phyloP scores from a whole-genome alignment of 768 basidiomycete species.

The Hebeloma cylindrosporum region DNA sequence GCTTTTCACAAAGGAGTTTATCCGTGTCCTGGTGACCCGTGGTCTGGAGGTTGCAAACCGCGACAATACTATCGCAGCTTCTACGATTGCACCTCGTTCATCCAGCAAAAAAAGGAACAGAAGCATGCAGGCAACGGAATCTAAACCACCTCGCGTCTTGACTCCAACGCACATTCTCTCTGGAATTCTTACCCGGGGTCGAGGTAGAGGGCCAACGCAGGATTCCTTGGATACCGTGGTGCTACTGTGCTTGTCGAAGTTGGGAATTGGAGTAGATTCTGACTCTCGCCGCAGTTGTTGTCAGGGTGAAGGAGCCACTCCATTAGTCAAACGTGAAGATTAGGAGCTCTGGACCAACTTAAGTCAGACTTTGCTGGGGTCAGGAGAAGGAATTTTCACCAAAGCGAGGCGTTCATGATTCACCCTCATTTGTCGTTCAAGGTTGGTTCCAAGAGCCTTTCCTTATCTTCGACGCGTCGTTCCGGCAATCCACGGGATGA shows the following conservation, averaged over 20 bases:
- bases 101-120: conserved; percentile 17
- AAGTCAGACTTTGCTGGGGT: background rate
- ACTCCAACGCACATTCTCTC: conserved; percentile 46
- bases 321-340: conserved; percentile 23
- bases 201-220: conserved; percentile 15
- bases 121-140: conserved; percentile 15
- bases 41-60: conserved; percentile 36
- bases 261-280: conserved; percentile 24
- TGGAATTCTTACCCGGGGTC: conserved; percentile 34
- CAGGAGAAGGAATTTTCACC: too few relatives aligned
- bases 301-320: conserved; percentile 9
- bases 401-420: too few relatives aligned
- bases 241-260: conserved; percentile 29
- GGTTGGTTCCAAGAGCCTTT: too few relatives aligned
- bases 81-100: conserved; percentile 6
- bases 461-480: too few relatives aligned
- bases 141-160: conserved; percentile 26
- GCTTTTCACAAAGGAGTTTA: conserved; percentile 33
- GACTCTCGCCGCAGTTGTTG: conserved; percentile 4
- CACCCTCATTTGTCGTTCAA: too few relatives aligned
- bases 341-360: conserved; percentile 3
- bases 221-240: conserved; percentile 24
- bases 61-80: conserved; percentile 29
- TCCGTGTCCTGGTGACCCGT: conserved; percentile 34
- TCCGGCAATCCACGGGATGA: too few relatives aligned